Percentiles rank a stretch among this genome's conserved stretches.
These are phyloP conservation scores for Passiflora organensis DNA, from an alignment of 345 rosid genomes.

Conservation along the genomic window DNA sequence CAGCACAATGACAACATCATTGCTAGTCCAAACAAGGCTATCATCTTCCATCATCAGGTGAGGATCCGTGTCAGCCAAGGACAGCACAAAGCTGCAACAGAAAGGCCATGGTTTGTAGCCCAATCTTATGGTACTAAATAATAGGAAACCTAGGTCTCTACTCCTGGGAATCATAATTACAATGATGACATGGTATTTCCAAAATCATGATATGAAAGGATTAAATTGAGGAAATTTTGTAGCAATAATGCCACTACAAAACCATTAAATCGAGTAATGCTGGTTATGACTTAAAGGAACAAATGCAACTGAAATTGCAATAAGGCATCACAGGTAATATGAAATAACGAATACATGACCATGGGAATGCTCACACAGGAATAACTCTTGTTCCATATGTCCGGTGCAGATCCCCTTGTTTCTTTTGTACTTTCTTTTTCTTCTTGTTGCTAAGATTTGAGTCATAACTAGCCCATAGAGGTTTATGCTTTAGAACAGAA, in stretches of 20 bases:
- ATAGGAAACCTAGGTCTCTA: neutral
- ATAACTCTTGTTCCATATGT: conserved; percentile 97
- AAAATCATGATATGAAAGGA: too few relatives aligned
- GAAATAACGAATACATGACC: neutral
- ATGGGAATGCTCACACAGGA: conserved; percentile 71
- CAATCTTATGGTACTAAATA: neutral
- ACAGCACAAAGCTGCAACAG: conserved; percentile 73
- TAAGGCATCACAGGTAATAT: too few relatives aligned
- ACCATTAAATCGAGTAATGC: too few relatives aligned
- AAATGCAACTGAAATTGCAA: too few relatives aligned
- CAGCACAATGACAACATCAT: conserved; percentile 88
- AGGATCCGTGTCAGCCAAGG: conserved; percentile 90
- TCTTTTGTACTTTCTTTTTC: conserved; percentile 44
- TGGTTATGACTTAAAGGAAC: too few relatives aligned
- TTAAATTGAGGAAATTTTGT: too few relatives aligned
- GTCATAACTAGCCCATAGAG: conserved; percentile 79
- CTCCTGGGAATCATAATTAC: too few relatives aligned
- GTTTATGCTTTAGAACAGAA: conserved; percentile 86
- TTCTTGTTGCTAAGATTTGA: conserved; percentile 40
- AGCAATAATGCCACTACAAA: too few relatives aligned
- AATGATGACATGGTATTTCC: too few relatives aligned
- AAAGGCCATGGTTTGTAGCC: neutral
- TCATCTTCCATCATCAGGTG: conserved; percentile 95
- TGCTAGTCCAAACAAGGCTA: conserved; percentile 94
- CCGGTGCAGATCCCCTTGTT: conserved; percentile 67